A percentile compares a stretch with the other conserved stretches of the same genome.
Conservation (phyloP, 129 eudicot species). For the Lonicera japonica region DNA sequence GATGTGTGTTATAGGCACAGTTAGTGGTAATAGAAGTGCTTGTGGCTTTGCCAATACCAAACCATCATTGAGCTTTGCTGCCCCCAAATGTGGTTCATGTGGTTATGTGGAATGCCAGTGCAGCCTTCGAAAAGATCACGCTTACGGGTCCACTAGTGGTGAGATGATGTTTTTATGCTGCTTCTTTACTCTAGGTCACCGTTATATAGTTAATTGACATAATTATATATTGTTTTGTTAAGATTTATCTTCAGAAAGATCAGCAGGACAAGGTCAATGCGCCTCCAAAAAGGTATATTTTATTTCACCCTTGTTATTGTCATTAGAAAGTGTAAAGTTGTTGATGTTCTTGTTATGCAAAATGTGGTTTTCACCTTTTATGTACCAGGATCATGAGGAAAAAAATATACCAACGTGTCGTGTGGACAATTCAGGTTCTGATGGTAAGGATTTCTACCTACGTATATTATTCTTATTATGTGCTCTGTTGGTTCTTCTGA, state of each 20-base stretch:
- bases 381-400: constrained; percentile 15
- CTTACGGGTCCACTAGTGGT: constrained; percentile 20
- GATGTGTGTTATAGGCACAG: constrained; percentile 27
- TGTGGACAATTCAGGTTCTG: constrained; percentile 21
- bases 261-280: constrained; percentile 9
- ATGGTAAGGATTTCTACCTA: constrained; percentile 22
- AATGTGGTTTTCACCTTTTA: neutral
- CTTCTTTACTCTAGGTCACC: neutral
- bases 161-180: constrained; percentile 2
- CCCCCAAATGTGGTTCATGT: constrained; percentile 19
- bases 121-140: constrained; percentile 6
- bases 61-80: constrained; percentile 2
- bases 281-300: constrained; percentile 14
- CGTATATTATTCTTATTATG: neutral
- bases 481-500: neutral
- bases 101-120: constrained; percentile 21
- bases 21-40: constrained; percentile 17
- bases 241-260: constrained; percentile 31
- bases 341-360: neutral
- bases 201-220: neutral
- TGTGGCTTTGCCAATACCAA: constrained; percentile 15
- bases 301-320: too few relatives aligned
- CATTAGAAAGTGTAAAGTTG: too few relatives aligned
- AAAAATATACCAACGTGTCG: constrained; percentile 1
- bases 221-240: neutral